Percentiles rank a stretch among this genome's conserved stretches.
These are phyloP conservation scores for Entonaema liquescens DNA, from an alignment of 495 filamentous ascomycete species.

Conservation along the genomic window DNA sequence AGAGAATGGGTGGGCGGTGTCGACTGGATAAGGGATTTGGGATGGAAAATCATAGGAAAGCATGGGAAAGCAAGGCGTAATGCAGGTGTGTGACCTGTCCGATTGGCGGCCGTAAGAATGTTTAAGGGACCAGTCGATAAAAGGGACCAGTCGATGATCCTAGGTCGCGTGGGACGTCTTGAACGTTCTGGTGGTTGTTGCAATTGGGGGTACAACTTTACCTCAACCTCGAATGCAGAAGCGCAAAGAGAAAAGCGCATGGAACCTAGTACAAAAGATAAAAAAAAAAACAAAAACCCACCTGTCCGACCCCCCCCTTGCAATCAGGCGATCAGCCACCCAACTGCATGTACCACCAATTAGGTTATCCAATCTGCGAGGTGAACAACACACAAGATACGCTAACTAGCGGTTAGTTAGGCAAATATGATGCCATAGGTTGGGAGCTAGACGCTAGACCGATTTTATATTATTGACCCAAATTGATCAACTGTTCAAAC, in stretches of 20 bases:
- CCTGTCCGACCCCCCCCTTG: background rate
- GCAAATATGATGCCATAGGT: constrained; percentile 34
- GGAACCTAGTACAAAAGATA: background rate
- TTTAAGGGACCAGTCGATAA: constrained; percentile 40
- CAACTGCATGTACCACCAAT: constrained; percentile 29
- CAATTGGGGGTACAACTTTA: constrained; percentile 25
- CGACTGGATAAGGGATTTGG: constrained; percentile 21
- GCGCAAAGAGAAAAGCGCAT: background rate
- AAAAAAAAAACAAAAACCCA: background rate
- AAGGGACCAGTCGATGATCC: constrained; percentile 41
- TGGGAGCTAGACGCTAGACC: constrained; percentile 14
- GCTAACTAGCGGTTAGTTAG: constrained; percentile 33
- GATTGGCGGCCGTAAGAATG: constrained; percentile 34
- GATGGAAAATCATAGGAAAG: constrained; percentile 13
- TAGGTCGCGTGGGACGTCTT: constrained; percentile 39
- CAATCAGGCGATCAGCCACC: constrained; percentile 4
- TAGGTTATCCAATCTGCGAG: constrained; percentile 21
- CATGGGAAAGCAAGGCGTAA: constrained; percentile 26
- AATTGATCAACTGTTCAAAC: too few species aligned
- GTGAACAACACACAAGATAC: constrained; percentile 1
- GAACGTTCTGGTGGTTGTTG: constrained; percentile 4
- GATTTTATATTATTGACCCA: constrained; percentile 1
- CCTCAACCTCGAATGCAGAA: background rate
- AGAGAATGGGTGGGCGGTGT: constrained; percentile 25
- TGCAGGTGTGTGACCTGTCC: constrained; percentile 36